phyloP scores from a whole-genome alignment of 495 filamentous ascomycete species.

The Tuber microsphaerosporum region DNA sequence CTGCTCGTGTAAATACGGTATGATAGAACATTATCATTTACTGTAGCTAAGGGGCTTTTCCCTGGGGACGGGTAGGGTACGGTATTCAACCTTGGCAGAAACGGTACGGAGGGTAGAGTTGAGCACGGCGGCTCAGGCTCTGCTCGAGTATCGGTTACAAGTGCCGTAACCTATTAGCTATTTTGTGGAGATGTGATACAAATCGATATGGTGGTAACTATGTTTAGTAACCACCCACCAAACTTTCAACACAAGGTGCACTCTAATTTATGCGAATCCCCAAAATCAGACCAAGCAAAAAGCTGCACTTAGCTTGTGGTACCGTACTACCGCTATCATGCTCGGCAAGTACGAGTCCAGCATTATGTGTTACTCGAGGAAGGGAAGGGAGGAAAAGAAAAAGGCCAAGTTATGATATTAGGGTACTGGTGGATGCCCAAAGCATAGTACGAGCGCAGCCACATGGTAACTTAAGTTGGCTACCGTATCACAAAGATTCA shows the following conservation, averaged over 20 bases:
- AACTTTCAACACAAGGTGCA: background rate
- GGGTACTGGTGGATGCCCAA: too few species aligned
- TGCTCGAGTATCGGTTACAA: too few species aligned
- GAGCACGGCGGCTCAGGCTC: too few species aligned
- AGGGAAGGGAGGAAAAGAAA: background rate
- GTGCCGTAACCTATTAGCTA: too few species aligned
- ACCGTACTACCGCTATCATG: background rate
- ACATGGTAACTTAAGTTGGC: background rate
- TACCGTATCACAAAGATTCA: background rate
- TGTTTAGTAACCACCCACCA: background rate
- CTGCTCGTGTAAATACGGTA: too few species aligned
- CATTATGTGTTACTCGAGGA: background rate
- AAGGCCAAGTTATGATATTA: background rate
- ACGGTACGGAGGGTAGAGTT: too few species aligned
- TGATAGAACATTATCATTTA: too few species aligned
- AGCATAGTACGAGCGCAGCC: background rate
- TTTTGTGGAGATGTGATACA: too few species aligned
- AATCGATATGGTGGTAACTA: background rate
- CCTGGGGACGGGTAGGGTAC: too few species aligned
- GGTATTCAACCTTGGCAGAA: too few species aligned
- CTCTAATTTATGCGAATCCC: background rate
- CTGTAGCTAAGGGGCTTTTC: too few species aligned
- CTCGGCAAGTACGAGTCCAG: too few species aligned
- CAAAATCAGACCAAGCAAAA: background rate
- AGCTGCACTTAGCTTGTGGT: background rate